Conservation (phyloP, 1,284 basidiomycete genomes). For the Sanghuangporus sanghuang region DNA sequence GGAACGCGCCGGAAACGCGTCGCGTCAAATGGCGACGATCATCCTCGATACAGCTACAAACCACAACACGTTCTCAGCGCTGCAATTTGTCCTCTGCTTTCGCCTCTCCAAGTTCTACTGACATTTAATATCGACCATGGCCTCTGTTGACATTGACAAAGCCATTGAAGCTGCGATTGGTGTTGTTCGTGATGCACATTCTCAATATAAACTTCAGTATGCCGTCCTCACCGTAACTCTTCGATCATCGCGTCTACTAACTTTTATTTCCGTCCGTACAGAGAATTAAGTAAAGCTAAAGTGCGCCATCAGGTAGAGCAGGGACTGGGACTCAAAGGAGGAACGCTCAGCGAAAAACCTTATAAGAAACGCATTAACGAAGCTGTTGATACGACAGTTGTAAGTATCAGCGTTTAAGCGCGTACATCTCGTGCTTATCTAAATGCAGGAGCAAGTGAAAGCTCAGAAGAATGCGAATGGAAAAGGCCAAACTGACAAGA, state of each 20-base stretch:
- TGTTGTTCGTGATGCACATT: constrained; percentile 27
- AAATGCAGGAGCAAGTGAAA: background rate
- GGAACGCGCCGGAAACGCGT: constrained; percentile 5
- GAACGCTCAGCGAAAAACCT: constrained; percentile 34
- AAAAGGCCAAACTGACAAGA: background rate
- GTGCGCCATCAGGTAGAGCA: constrained; percentile 43
- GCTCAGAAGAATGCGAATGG: background rate
- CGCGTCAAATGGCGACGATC: background rate
- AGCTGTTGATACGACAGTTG: constrained; percentile 36
- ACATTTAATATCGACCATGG: background rate
- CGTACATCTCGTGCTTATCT: background rate
- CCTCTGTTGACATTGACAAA: constrained; percentile 11
- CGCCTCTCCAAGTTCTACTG: background rate
- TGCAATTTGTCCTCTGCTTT: background rate
- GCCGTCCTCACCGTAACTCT: constrained; percentile 2
- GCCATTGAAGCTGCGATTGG: constrained; percentile 20
- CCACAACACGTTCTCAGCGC: background rate
- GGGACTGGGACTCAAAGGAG: constrained; percentile 34
- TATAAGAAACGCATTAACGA: constrained; percentile 41
- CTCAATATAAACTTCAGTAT: constrained; percentile 25
- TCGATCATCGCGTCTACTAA: background rate
- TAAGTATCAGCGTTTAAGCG: constrained; percentile 22
- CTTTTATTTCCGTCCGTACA: constrained; percentile 21
- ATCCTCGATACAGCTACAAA: background rate
- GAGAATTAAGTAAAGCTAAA: constrained; percentile 42